A percentile compares a stretch with the other conserved stretches of the same genome.
Evolutionary conservation across 805 yeast species (phyloP).

Genomic region (Candida ulmi): DNA sequence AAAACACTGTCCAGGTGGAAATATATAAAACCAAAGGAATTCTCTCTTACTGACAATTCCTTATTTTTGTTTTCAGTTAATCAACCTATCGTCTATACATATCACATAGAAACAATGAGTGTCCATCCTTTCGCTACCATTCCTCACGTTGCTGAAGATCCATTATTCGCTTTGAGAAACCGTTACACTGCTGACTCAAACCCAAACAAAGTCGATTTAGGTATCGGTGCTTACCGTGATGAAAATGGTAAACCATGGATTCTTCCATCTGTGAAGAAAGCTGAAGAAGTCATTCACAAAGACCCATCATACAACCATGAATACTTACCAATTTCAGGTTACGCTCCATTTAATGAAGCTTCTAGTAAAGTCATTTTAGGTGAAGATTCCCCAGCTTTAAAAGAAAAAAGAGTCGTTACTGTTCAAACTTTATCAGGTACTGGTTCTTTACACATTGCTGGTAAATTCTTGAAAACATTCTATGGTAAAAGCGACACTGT

Average conservation of each 20-base stretch:
- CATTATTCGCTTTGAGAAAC: slow-evolving; percentile 76
- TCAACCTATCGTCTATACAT: neutral
- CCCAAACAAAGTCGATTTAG: slow-evolving; percentile 71
- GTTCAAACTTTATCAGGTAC: slow-evolving; percentile 83
- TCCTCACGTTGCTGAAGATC: slow-evolving; percentile 74
- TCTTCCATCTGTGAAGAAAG: slow-evolving; percentile 60
- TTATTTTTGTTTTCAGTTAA: too few species aligned
- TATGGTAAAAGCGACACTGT: slow-evolving; percentile 38
- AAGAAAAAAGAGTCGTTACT: slow-evolving; percentile 46
- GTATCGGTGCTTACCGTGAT: slow-evolving; percentile 78
- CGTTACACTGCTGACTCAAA: slow-evolving; percentile 56
- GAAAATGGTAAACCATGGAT: slow-evolving; percentile 67
- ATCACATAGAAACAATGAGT: neutral
- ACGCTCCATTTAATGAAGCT: slow-evolving; percentile 56
- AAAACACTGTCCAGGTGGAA: slow-evolving; percentile 6
- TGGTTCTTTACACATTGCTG: slow-evolving; percentile 88
- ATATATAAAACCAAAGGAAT: too few species aligned
- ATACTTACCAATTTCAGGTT: slow-evolving; percentile 80
- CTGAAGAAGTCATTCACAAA: slow-evolving; percentile 58
- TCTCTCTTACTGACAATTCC: too few species aligned
- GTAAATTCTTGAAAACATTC: slow-evolving; percentile 36
- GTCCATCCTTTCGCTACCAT: slow-evolving; percentile 40
- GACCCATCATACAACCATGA: slow-evolving; percentile 74
- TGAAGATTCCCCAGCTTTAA: slow-evolving; percentile 44
- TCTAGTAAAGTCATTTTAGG: slow-evolving; percentile 76